A percentile compares a stretch with the other conserved stretches of the same genome.
phyloP scores from a whole-genome alignment of 2,329 filamentous ascomycete species.

The Didymella sp. region DNA sequence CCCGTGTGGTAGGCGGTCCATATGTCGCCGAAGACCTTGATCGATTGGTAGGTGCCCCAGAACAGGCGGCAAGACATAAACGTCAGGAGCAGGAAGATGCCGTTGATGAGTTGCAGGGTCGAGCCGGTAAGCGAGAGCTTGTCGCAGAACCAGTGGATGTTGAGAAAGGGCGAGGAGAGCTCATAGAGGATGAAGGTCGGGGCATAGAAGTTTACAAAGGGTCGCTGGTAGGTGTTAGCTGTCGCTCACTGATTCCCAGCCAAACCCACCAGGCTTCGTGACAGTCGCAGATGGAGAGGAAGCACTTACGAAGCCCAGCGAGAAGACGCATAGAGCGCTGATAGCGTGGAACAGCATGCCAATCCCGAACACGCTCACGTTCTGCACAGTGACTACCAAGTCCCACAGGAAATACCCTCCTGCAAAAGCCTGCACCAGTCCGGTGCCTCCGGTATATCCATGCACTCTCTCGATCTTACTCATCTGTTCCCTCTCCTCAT shows the following conservation, averaged over 20 bases:
- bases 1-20: constrained; percentile 55
- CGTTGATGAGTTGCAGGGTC: constrained; percentile 76
- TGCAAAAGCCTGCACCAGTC: constrained; percentile 77
- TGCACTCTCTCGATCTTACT: constrained; percentile 72
- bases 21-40: constrained; percentile 70
- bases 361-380: constrained; percentile 75
- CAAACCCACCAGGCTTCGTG: background rate
- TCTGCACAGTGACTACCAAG: constrained; percentile 70
- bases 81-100: constrained; percentile 71
- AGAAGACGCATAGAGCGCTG: constrained; percentile 75
- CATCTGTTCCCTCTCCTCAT: constrained; percentile 72
- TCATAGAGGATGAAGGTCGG: constrained; percentile 86
- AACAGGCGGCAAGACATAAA: constrained; percentile 81
- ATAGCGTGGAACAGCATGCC: constrained; percentile 80
- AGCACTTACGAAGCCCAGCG: constrained; percentile 75
- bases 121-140: constrained; percentile 83
- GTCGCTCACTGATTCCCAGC: background rate
- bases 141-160: constrained; percentile 92
- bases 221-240: constrained; percentile 62
- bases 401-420: constrained; percentile 88
- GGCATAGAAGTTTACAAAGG: constrained; percentile 84
- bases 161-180: constrained; percentile 82
- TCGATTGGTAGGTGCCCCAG: constrained; percentile 77
- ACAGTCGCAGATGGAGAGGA: background rate
- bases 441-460: constrained; percentile 76